These are phyloP conservation scores for Lentinus brumalis DNA, from an alignment of 768 basidiomycete genomes.

Conservation along the genomic window DNA sequence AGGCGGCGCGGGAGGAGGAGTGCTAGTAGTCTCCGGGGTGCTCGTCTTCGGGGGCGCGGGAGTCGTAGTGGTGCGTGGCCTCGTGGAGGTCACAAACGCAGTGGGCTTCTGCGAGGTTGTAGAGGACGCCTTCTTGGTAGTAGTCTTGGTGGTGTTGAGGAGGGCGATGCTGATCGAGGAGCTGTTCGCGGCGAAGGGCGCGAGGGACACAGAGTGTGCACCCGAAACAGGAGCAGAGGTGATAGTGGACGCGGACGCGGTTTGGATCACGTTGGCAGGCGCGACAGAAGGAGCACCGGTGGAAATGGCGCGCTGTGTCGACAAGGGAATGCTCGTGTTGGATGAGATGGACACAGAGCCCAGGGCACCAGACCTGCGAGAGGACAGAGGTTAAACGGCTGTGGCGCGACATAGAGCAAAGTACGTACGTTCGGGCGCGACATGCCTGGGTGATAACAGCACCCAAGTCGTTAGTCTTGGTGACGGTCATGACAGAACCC, in stretches of 20 bases:
- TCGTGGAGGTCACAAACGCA: slow-evolving; percentile 14
- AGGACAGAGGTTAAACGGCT: background rate
- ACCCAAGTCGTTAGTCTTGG: slow-evolving; percentile 37
- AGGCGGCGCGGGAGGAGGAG: slow-evolving; percentile 2
- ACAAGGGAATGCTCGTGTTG: slow-evolving; percentile 19
- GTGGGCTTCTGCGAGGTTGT: slow-evolving; percentile 8
- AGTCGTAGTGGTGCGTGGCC: slow-evolving; percentile 19
- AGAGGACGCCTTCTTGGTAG: slow-evolving; percentile 4
- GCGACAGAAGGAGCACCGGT: slow-evolving; percentile 24
- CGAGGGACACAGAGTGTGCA: slow-evolving; percentile 10
- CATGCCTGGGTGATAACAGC: slow-evolving; percentile 46
- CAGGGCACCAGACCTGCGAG: background rate
- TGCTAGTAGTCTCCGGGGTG: background rate
- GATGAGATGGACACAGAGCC: slow-evolving; percentile 4
- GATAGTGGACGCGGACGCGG: slow-evolving; percentile 4
- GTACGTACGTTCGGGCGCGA: slow-evolving; percentile 20
- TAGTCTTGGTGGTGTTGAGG: slow-evolving; percentile 2
- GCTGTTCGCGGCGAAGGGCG: slow-evolving; percentile 9
- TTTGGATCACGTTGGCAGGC: slow-evolving; percentile 5
- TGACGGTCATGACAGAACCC: slow-evolving; percentile 45
- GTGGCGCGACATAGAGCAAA: background rate
- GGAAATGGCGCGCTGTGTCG: slow-evolving; percentile 19
- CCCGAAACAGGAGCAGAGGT: slow-evolving; percentile 7
- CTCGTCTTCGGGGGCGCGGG: slow-evolving; percentile 19
- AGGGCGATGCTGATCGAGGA: slow-evolving; percentile 10